A percentile compares a stretch with the other conserved stretches of the same genome.
These are phyloP conservation scores for Knufia petricola DNA, from an alignment of 2,329 filamentous ascomycete genomes.

Conservation along the genomic window DNA sequence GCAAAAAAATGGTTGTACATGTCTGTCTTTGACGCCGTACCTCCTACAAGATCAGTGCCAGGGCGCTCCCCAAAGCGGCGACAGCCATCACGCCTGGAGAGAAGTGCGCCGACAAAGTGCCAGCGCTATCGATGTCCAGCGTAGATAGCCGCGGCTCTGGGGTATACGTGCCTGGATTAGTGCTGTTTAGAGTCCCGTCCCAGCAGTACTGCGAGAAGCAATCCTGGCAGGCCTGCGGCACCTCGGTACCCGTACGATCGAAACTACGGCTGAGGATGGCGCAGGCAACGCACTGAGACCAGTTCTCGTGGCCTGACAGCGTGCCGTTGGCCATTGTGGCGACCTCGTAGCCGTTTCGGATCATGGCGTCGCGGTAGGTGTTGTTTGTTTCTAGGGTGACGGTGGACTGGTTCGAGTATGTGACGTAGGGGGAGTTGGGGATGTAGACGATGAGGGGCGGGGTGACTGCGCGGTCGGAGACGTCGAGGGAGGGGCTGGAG, in stretches of 20 bases:
- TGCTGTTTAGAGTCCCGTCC: constrained; percentile 61
- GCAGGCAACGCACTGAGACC: constrained; percentile 79
- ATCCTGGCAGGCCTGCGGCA: constrained; percentile 60
- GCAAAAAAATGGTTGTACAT: neutral
- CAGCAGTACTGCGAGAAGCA: constrained; percentile 88
- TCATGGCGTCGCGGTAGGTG: constrained; percentile 63
- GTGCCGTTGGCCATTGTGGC: constrained; percentile 77
- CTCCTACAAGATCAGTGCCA: neutral
- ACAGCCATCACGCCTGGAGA: neutral
- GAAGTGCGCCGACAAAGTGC: neutral
- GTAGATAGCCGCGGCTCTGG: constrained; percentile 25
- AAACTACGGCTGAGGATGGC: constrained; percentile 72
- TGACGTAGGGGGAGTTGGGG: constrained; percentile 73
- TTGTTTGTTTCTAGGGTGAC: constrained; percentile 19
- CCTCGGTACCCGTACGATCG: constrained; percentile 55
- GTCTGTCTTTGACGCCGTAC: neutral
- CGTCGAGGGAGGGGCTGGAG: constrained; percentile 14
- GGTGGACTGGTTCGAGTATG: constrained; percentile 60
- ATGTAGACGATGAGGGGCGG: constrained; percentile 74
- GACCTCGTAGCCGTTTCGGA: constrained; percentile 75
- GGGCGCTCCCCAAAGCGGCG: neutral
- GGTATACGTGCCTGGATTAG: constrained; percentile 49
- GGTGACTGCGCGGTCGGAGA: constrained; percentile 30
- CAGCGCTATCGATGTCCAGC: neutral
- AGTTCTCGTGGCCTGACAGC: constrained; percentile 49